phyloP scores from a whole-genome alignment of 768 basidiomycete genomes.

The Leccinum arenicola region DNA sequence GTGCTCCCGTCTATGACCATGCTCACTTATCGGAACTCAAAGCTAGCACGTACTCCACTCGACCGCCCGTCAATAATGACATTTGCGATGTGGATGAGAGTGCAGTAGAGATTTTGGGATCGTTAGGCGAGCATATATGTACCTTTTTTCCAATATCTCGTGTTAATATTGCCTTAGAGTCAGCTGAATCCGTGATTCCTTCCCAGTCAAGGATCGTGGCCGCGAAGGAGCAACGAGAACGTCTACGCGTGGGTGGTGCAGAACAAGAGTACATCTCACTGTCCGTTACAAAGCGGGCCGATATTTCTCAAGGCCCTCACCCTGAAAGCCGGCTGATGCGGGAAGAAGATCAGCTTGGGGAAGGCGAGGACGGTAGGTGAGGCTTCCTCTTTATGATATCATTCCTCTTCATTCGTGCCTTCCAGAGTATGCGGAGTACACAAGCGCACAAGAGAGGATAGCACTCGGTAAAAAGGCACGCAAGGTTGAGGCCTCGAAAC shows the following conservation, averaged over 20 bases:
- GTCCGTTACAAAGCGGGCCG: constrained; percentile 56
- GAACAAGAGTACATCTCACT: constrained; percentile 78
- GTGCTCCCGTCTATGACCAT: constrained; percentile 64
- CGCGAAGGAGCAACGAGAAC: constrained; percentile 75
- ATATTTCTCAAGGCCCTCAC: constrained; percentile 68
- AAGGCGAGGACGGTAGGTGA: constrained; percentile 78
- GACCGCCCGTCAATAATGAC: constrained; percentile 41
- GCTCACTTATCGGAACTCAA: constrained; percentile 76
- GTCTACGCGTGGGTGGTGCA: constrained; percentile 50
- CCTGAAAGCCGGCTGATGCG: constrained; percentile 79
- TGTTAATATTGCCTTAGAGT: constrained; percentile 26
- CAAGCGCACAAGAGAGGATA: constrained; percentile 83
- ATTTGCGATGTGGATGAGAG: constrained; percentile 44
- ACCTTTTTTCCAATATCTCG: background rate
- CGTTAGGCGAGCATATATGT: constrained; percentile 28
- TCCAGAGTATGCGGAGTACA: constrained; percentile 82
- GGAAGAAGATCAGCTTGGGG: constrained; percentile 86
- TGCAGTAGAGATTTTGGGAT: constrained; percentile 31
- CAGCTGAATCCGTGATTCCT: constrained; percentile 52
- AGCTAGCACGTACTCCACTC: constrained; percentile 64
- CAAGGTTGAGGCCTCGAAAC: constrained; percentile 65
- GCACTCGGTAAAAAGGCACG: constrained; percentile 80
- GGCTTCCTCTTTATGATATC: background rate
- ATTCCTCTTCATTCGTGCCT: constrained; percentile 9
- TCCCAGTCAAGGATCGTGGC: constrained; percentile 67